Percentiles rank a stretch among this genome's conserved stretches.
phyloP scores from a whole-genome alignment of 2,329 filamentous ascomycete genomes.

The Ascochyta lentis region DNA sequence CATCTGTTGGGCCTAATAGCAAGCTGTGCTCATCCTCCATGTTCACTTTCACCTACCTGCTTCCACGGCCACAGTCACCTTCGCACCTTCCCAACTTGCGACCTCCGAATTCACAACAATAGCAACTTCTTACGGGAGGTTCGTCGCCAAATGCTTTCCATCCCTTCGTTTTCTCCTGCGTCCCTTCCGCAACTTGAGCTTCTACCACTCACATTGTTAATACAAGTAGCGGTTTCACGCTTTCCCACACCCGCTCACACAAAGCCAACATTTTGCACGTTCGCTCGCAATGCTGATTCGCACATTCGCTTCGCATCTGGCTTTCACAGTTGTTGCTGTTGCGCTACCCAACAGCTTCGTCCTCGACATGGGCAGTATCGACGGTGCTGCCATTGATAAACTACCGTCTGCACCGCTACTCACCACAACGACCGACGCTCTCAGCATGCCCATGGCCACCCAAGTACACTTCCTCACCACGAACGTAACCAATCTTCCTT shows the following conservation, averaged over 20 bases:
- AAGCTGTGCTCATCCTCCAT: neutral
- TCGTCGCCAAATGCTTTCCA: neutral
- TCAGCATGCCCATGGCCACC: neutral
- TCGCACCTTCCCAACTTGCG: neutral
- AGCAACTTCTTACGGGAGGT: neutral
- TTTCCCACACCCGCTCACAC: neutral
- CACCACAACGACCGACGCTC: neutral
- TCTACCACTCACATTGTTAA: neutral
- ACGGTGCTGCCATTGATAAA: neutral
- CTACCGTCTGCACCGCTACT: neutral
- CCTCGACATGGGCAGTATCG: constrained; percentile 5
- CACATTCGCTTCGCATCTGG: neutral
- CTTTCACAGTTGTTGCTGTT: neutral
- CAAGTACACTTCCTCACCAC: neutral
- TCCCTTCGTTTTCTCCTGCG: neutral
- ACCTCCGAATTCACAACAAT: neutral
- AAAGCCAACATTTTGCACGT: neutral
- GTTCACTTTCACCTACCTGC: constrained; percentile 8
- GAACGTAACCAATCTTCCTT: no score
- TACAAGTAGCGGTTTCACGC: neutral
- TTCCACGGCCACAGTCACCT: neutral
- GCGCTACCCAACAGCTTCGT: constrained; percentile 5
- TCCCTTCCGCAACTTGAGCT: neutral
- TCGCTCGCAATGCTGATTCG: constrained; percentile 1
- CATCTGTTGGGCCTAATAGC: constrained; percentile 16